Conservation (phyloP, 2,329 filamentous ascomycete genomes). For the Cladosporium sp. region DNA sequence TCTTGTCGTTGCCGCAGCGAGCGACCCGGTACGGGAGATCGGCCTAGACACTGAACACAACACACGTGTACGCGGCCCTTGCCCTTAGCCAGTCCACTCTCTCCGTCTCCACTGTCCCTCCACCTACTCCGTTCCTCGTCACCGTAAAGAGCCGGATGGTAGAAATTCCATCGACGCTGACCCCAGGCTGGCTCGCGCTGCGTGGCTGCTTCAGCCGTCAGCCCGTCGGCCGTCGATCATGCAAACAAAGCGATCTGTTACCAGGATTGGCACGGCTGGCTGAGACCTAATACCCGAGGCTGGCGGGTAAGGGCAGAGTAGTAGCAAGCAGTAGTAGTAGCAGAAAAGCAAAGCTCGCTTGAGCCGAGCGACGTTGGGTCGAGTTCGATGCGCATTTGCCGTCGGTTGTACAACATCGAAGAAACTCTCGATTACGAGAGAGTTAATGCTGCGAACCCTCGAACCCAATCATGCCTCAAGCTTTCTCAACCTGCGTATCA, state of each 20-base stretch:
- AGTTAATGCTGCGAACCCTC: background rate
- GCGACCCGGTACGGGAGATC: background rate
- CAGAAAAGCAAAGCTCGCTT: background rate
- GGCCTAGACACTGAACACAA: background rate
- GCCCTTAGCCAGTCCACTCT: background rate
- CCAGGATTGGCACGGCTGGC: constrained; percentile 3
- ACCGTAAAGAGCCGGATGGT: background rate
- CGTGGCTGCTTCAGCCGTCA: background rate
- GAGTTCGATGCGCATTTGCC: background rate
- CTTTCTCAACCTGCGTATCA: background rate
- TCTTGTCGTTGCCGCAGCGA: background rate
- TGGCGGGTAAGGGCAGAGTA: background rate
- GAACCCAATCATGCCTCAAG: background rate
- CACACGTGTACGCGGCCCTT: background rate
- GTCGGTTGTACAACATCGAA: background rate
- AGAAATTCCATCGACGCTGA: background rate
- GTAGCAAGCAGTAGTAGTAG: background rate
- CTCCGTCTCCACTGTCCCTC: background rate
- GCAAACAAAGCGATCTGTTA: constrained; percentile 1
- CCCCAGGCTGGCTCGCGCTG: background rate
- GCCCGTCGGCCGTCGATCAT: constrained; percentile 4
- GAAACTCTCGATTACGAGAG: background rate
- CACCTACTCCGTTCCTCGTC: background rate
- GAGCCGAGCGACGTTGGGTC: background rate
- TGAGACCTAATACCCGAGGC: constrained; percentile 5